Evolutionary conservation across 2,329 filamentous ascomycete genomes (phyloP), one percentile per base, ranked within the genome.

Genomic region (Xylaria sp.): DNA sequence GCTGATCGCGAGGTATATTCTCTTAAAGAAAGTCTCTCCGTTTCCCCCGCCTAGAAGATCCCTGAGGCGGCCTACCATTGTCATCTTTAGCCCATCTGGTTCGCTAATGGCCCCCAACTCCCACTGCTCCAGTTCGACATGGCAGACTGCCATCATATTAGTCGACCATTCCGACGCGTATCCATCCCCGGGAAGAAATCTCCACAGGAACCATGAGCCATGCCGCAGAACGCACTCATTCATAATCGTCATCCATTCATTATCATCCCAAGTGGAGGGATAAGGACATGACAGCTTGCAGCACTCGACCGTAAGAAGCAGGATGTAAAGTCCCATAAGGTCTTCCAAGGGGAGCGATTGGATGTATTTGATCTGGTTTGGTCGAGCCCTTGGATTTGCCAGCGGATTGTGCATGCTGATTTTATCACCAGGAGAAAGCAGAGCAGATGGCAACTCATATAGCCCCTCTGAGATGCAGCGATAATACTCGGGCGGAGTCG

Each of bases 161-260:
- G 13, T 37, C 1, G 1, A 66, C 39, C 63, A 77, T 67, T 13
- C 54, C 20, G 7, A 28, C 10, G 1, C 1, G 7, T 9, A 37
- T 32, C 1, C 70, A 66, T 7, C 18, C 4, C 18, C 41, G 3
- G 28, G 20, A 5, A 74, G 52, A 39, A 73, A 63, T 8, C 68
- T 64, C 75, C 74, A 75, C 2, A 76, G 32, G 32, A 76, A 77
- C 76, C 76, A 79, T 1, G 76, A 73, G 12, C 77, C 77, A 56
- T 79, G 76, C 0, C 77, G 74, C 8, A 79, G 63, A 9, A 76
- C 48, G 23, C 69, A 75, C 61, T 79, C 77, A 55, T 77, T 72
- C 23, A 76, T 74, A 8, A 76, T 54, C 1, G 65, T 71, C 18
- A 66, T 67, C 7, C 62, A 65, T 65, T 78, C 76, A 9, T 9